Conservation (phyloP, 768 basidiomycete genomes). For the Suillus subaureus region DNA sequence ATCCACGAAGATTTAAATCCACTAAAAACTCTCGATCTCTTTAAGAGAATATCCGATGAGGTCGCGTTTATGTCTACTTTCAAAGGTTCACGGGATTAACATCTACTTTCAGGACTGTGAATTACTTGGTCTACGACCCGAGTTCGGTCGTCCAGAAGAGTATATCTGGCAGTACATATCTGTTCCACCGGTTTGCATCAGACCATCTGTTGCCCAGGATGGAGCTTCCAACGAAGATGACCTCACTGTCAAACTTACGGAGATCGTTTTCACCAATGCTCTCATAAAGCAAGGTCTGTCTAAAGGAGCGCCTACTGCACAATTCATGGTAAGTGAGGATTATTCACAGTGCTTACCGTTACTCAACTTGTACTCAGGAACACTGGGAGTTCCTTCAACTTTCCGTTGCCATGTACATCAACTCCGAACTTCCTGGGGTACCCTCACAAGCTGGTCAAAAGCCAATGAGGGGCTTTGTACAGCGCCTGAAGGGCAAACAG, state of each 20-base stretch:
- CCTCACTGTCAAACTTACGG: conserved; percentile 94
- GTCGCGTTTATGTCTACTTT: conserved; percentile 38
- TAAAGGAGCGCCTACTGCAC: conserved; percentile 85
- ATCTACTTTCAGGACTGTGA: conserved; percentile 77
- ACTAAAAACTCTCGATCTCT: conserved; percentile 88
- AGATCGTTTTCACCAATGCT: conserved; percentile 94
- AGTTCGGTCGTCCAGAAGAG: conserved; percentile 91
- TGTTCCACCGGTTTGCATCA: conserved; percentile 96
- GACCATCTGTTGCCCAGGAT: conserved; percentile 96
- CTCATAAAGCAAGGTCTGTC: conserved; percentile 88
- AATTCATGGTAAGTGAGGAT: conserved; percentile 70
- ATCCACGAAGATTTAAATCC: conserved; percentile 94
- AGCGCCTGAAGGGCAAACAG: conserved; percentile 97
- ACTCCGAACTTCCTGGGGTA: conserved; percentile 94
- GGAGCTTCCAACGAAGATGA: conserved; percentile 99
- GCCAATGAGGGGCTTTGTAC: conserved; percentile 96
- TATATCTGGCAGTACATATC: conserved; percentile 99
- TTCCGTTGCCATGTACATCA: conserved; percentile 96
- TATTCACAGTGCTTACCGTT: conserved; percentile 7
- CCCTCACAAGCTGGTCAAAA: conserved; percentile 86
- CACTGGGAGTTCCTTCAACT: conserved; percentile 98
- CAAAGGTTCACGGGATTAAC: conserved; percentile 5
- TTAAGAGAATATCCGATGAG: conserved; percentile 90
- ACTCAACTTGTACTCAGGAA: conserved; percentile 53
- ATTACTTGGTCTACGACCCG: conserved; percentile 86